phyloP scores from a whole-genome alignment of 805 yeast species.

The Sugiyamaella marilandica region DNA sequence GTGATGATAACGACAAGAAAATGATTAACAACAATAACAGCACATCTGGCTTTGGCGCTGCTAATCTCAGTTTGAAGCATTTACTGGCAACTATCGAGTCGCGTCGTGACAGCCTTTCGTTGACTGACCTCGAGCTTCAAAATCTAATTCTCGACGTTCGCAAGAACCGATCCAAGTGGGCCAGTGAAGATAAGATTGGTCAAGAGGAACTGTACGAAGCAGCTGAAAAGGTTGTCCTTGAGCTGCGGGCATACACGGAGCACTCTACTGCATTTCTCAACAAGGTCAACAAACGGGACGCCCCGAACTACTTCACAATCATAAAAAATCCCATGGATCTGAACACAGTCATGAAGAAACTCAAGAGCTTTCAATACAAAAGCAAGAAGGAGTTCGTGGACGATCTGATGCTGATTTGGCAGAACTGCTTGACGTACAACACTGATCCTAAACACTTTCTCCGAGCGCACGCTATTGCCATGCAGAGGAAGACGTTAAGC shows the following conservation, averaged over 20 bases:
- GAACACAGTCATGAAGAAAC: conserved; percentile 86
- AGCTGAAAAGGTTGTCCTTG: conserved; percentile 90
- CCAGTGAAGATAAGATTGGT: conserved; percentile 89
- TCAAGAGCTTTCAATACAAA: conserved; percentile 74
- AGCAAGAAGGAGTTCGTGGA: conserved; percentile 90
- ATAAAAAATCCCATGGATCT: conserved; percentile 95
- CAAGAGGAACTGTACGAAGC: conserved; percentile 98
- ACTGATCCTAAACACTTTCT: conserved; percentile 92
- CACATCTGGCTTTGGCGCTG: conserved; percentile 60
- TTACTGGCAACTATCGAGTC: conserved; percentile 72
- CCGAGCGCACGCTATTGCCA: conserved; percentile 88
- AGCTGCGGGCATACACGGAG: conserved; percentile 86
- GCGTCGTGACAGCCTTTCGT: conserved; percentile 62
- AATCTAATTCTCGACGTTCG: conserved; percentile 87
- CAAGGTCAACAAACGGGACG: conserved; percentile 95
- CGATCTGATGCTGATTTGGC: conserved; percentile 93
- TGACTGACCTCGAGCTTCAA: conserved; percentile 79
- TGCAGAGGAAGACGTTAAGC: conserved; percentile 82
- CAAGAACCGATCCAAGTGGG: conserved; percentile 96
- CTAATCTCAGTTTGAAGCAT: conserved; percentile 73
- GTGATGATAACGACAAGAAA: conserved; percentile 15
- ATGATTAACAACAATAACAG: not conserved
- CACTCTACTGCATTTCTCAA: conserved; percentile 95
- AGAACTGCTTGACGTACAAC: conserved; percentile 85
- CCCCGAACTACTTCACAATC: conserved; percentile 89